Evolutionary conservation across 345 rosid species (phyloP).

Genomic region (Syzygium grande): DNA sequence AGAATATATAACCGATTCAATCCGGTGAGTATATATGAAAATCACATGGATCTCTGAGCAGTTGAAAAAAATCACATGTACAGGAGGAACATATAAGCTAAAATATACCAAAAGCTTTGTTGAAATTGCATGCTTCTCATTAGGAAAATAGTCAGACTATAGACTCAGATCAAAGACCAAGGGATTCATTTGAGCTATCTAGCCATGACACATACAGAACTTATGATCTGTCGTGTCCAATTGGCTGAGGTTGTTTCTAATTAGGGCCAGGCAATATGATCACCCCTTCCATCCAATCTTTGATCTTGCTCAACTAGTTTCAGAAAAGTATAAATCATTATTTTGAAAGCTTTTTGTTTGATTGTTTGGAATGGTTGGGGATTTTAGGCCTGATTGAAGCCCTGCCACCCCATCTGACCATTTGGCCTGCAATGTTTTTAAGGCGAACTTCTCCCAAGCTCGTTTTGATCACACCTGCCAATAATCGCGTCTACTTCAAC

Average conservation of each 20-base stretch:
- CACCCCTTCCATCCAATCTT: background rate
- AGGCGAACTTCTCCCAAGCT: background rate
- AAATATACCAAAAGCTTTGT: background rate
- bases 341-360: background rate
- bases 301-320: background rate
- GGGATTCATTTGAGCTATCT: background rate
- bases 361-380: background rate
- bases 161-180: background rate
- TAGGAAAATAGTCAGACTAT: background rate
- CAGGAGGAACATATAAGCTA: background rate
- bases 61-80: background rate
- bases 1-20: background rate
- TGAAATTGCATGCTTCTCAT: background rate
- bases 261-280: background rate
- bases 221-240: background rate
- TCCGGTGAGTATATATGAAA: background rate
- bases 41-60: background rate
- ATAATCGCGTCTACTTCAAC: background rate
- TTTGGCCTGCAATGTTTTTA: background rate
- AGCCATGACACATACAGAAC: background rate
- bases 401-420: background rate
- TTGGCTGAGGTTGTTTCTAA: background rate
- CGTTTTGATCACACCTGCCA: background rate
- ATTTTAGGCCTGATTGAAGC: background rate
- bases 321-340: background rate